A percentile compares a stretch with the other conserved stretches of the same genome.
Evolutionary conservation across 352 stramenopile species (phyloP).

Genomic region (Pythium periplocum): DNA sequence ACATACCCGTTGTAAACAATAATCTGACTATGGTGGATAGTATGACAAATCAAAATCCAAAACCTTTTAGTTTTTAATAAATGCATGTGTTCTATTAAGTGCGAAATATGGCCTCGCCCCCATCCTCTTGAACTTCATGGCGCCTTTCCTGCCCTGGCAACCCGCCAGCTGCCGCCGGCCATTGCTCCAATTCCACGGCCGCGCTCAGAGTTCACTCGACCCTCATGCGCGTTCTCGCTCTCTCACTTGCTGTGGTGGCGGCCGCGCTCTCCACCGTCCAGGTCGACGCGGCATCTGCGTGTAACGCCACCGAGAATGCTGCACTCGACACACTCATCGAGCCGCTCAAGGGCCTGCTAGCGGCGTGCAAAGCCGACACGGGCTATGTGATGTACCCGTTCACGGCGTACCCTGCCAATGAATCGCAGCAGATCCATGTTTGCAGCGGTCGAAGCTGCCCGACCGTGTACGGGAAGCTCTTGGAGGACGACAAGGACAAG

Average conservation of each 20-base stretch:
- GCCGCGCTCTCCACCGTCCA: constrained; percentile 1
- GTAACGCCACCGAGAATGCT: constrained; percentile 10
- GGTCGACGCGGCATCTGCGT: constrained; percentile 4
- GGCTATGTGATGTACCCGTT: constrained; percentile 29
- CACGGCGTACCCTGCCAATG: constrained; percentile 12
- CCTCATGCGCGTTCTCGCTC: background rate
- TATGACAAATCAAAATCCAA: no score
- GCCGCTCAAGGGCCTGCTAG: constrained; percentile 13
- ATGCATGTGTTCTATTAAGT: no score
- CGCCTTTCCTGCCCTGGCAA: no score
- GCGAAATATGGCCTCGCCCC: no score
- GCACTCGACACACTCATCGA: constrained; percentile 6
- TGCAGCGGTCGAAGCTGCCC: constrained; percentile 29
- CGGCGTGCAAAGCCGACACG: constrained; percentile 23
- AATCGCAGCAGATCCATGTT: constrained; percentile 17
- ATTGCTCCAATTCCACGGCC: no score
- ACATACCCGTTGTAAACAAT: no score
- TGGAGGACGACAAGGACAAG: constrained; percentile 3
- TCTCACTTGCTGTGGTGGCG: background rate
- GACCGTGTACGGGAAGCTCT: constrained; percentile 15
- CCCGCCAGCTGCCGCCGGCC: no score
- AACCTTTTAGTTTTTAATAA: no score
- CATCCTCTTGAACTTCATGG: no score
- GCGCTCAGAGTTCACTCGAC: background rate
- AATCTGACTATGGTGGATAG: no score